Conservation (phyloP, 1,284 basidiomycete species). For the Vanrija sp. region DNA sequence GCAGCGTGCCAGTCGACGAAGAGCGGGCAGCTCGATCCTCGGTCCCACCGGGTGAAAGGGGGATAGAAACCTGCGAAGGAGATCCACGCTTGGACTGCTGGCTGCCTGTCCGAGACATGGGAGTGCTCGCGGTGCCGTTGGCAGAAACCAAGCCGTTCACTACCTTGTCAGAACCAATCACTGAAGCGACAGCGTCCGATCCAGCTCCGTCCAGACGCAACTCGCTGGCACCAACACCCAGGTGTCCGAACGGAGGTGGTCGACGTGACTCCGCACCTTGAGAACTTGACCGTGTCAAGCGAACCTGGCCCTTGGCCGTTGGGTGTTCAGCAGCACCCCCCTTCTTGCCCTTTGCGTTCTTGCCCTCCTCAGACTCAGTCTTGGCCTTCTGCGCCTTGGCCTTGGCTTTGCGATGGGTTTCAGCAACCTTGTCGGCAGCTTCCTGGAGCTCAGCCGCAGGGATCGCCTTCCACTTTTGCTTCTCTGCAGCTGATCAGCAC, state of each 20-base stretch:
- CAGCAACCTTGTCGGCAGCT: conserved; percentile 45
- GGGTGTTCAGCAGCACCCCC: not conserved
- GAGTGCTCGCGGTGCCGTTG: conserved; percentile 14
- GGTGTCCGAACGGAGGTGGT: not conserved
- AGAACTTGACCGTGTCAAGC: too few relatives aligned
- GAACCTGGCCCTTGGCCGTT: too few relatives aligned
- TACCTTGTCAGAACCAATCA: not conserved
- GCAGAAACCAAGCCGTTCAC: conserved; percentile 4
- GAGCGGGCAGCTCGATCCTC: conserved; percentile 6
- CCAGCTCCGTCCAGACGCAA: not conserved
- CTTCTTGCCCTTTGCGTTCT: conserved; percentile 6
- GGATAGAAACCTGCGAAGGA: conserved; percentile 2
- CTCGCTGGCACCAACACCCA: too few relatives aligned
- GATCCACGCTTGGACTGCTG: conserved; percentile 20
- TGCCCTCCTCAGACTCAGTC: conserved; percentile 11
- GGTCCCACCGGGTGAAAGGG: conserved; percentile 6
- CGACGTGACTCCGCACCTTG: too few relatives aligned
- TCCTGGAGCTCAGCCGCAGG: conserved; percentile 48
- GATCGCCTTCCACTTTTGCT: conserved; percentile 49
- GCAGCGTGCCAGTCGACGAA: conserved; percentile 21
- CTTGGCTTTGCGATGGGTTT: conserved; percentile 22
- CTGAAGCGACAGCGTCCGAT: not conserved
- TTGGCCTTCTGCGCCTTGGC: conserved; percentile 18
- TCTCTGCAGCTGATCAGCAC: conserved; percentile 29
- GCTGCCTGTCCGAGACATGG: conserved; percentile 29